A percentile compares a stretch with the other conserved stretches of the same genome.
Evolutionary conservation across 371 early-diverging fungal species (phyloP).

Genomic region (Synchytrium microbalum): DNA sequence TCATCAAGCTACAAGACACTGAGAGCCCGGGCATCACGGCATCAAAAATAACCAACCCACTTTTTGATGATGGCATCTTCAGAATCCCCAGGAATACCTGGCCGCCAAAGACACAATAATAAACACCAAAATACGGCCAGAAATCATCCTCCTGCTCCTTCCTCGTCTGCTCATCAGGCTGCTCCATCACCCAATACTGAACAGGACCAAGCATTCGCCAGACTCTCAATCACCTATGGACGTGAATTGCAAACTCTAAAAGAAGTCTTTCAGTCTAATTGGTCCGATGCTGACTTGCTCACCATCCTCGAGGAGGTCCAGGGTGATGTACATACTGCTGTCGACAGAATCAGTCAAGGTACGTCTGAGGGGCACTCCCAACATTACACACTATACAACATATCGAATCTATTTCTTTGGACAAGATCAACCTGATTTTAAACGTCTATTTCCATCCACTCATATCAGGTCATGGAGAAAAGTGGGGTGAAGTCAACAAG

Average conservation of each 20-base stretch:
- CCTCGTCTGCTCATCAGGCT: no score
- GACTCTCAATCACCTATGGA: not conserved
- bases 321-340: constrained; percentile 76
- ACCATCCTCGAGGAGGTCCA: constrained; percentile 74
- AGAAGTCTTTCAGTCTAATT: constrained; percentile 73
- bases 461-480: constrained; percentile 64
- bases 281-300: constrained; percentile 85
- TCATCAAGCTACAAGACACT: no score
- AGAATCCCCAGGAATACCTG: no score
- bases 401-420: constrained; percentile 2
- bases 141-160: no score
- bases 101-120: no score
- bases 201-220: not conserved
- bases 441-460: not conserved
- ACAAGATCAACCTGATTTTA: not conserved
- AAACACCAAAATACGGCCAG: no score
- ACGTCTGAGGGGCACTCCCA: constrained; percentile 14
- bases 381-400: no score
- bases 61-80: no score
- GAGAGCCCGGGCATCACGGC: no score
- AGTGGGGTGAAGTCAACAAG: constrained; percentile 85
- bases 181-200: no score
- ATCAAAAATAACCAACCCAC: no score
- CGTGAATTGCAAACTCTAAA: constrained; percentile 59
- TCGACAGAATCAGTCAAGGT: constrained; percentile 83